These are phyloP conservation scores for Calonectria leucothoes DNA, from an alignment of 2,329 filamentous ascomycete species.

Conservation along the genomic window DNA sequence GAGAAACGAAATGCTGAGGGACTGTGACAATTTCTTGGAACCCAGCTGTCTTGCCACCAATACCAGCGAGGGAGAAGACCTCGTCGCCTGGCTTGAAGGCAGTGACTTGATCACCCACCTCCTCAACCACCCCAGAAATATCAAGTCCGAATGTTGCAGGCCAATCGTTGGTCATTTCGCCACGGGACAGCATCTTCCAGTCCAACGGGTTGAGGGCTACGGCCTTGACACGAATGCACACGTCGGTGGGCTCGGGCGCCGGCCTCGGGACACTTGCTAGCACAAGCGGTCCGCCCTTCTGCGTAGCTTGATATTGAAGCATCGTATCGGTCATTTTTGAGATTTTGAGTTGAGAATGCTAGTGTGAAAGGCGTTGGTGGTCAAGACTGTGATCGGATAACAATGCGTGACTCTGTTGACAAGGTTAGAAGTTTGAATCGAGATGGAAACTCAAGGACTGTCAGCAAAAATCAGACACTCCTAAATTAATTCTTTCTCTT, in stretches of 20 bases:
- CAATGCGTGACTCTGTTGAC: background rate
- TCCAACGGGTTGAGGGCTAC: conserved; percentile 38
- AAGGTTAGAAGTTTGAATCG: background rate
- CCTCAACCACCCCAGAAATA: conserved; percentile 36
- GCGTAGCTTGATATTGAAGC: conserved; percentile 28
- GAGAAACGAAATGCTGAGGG: conserved; percentile 32
- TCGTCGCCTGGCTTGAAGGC: conserved; percentile 51
- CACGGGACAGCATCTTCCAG: conserved; percentile 33
- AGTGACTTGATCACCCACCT: conserved; percentile 34
- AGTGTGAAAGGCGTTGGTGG: background rate
- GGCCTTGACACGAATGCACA: conserved; percentile 34
- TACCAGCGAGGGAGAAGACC: conserved; percentile 44
- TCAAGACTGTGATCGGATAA: background rate
- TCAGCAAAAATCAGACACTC: background rate
- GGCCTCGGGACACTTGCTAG: conserved; percentile 28
- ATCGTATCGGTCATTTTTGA: conserved; percentile 22
- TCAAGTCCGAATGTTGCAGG: conserved; percentile 35
- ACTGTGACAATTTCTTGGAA: conserved; percentile 36
- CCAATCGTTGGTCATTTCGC: conserved; percentile 32
- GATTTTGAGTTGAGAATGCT: background rate
- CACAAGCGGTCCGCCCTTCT: conserved; percentile 31
- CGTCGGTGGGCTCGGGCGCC: conserved; percentile 23
- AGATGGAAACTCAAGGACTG: background rate
- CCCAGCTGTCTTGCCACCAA: conserved; percentile 31
- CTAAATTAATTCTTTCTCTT: background rate